Percentiles rank a stretch among this genome's conserved stretches.
phyloP scores from a whole-genome alignment of 805 yeast species.

The Starmerella riodocensis region DNA sequence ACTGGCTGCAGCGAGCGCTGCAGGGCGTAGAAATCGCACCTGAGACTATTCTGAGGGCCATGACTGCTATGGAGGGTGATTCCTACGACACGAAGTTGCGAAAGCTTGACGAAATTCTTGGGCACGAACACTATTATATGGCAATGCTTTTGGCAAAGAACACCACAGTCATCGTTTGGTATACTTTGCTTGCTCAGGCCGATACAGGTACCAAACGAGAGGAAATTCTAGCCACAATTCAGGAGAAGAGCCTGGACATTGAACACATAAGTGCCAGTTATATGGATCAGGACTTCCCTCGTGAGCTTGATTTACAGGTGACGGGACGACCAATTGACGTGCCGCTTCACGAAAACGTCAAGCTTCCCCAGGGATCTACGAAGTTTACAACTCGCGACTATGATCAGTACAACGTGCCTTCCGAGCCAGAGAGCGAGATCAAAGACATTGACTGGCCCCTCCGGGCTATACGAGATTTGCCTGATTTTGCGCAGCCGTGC shows the following conservation, averaged over 20 bases:
- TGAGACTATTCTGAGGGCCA: constrained; percentile 28
- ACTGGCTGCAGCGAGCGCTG: constrained; percentile 39
- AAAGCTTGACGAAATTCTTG: constrained; percentile 40
- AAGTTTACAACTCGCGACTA: constrained; percentile 59
- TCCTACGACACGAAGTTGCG: constrained; percentile 33
- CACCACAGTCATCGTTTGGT: constrained; percentile 41
- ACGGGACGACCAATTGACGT: constrained; percentile 66
- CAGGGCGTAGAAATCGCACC: constrained; percentile 9
- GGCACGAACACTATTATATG: constrained; percentile 39
- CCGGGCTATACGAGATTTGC: constrained; percentile 43
- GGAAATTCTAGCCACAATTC: constrained; percentile 25
- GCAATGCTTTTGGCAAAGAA: constrained; percentile 39
- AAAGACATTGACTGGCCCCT: constrained; percentile 20
- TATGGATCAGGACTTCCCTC: constrained; percentile 30
- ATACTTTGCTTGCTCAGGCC: constrained; percentile 34
- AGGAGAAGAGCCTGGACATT: constrained; percentile 9
- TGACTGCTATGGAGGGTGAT: constrained; percentile 26
- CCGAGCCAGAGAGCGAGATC: constrained; percentile 25
- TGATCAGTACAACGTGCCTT: constrained; percentile 90
- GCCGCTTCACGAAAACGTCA: constrained; percentile 51
- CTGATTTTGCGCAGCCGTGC: constrained; percentile 68
- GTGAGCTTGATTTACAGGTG: constrained; percentile 48
- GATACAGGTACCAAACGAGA: constrained; percentile 29
- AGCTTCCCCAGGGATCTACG: constrained; percentile 72
- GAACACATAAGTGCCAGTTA: background rate